Evolutionary conservation across 306 rosid genomes (phyloP).

Genomic region (Quercus agrifolia): DNA sequence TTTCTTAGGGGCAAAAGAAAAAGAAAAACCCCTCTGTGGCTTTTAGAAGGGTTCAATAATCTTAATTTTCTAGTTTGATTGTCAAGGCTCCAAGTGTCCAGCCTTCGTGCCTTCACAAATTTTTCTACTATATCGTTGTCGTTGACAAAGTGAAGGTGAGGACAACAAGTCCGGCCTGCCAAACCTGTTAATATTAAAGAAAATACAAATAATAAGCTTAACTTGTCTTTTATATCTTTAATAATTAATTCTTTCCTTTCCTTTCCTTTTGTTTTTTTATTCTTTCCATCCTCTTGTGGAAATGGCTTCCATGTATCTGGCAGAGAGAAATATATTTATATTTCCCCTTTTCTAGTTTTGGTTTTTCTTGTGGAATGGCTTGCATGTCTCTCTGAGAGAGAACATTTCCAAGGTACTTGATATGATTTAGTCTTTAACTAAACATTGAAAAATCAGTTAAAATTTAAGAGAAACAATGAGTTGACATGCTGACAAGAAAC

Average conservation of each 20-base stretch:
- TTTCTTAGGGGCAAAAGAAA: too few species aligned
- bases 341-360: not conserved
- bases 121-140: slow-evolving; percentile 12
- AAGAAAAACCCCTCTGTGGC: too few species aligned
- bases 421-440: not conserved
- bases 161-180: slow-evolving; percentile 13
- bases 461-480: not conserved
- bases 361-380: slow-evolving; percentile 6
- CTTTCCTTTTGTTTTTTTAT: not conserved
- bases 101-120: slow-evolving; percentile 35
- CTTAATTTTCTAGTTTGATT: not conserved
- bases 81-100: slow-evolving; percentile 21
- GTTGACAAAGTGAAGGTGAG: not conserved
- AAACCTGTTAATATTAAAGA: not conserved
- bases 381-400: slow-evolving; percentile 3
- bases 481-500: slow-evolving; percentile 27
- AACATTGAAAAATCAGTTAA: slow-evolving; percentile 10
- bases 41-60: not conserved
- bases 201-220: not conserved
- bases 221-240: not conserved
- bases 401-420: too few species aligned
- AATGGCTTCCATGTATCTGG: not conserved
- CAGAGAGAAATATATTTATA: not conserved
- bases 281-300: not conserved
- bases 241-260: not conserved